Base-by-base conservation (phyloP, 352 stramenopile species). In the Phytophthora tubulina region DNA sequence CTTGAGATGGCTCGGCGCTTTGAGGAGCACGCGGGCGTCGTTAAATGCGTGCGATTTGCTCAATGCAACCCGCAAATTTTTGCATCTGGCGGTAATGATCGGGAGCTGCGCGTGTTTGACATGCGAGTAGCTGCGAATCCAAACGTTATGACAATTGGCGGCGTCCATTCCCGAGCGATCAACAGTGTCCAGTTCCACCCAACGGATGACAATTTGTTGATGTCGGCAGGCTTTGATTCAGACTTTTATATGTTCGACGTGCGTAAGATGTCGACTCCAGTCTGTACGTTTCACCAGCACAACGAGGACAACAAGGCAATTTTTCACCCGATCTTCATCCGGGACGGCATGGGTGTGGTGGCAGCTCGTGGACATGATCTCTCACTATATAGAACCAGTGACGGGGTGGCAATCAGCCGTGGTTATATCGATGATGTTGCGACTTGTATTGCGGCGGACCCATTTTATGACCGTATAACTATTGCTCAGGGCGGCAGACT, bases 161-260 rank as follows among this genome's bases (percentile, higher is more conserved):
- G 36, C n/a, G 51, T 68, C 1, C 80, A 90, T 61, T 41, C 53
- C 2, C 67, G 80, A 9, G 82, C 71, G 31, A 86, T 90, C 42
- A 90, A 88, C 59, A 88, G 82, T 52, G 79, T 90, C 14, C 73
- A 78, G 44, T 90, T 82, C 48, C 78, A 90, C 62, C 80, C 82
- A 4, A 75, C 59, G 3, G 44, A 88, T 27, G 74, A 72, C n/a
- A 72, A 88, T 49, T 64, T 80, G 36, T 30, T 90, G 6, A 15
- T 88, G 9, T 82, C 76, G 14, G 78, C 82, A 53, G 76, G 80
- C 10, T 87, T 87, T 56, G 80, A 88, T 17, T 59, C 76, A 7
- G 57, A 80, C 15, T 77, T 90, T 49, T 81, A 83, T 52, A 54
- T 90, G 33, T 83, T 83, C 42, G 82, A 90, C 41, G 52, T 90